Evolutionary conservation across 2,329 filamentous ascomycete species (phyloP), one percentile per base, ranked within the genome.

Genomic region (Sarocladiaceae sp.): DNA sequence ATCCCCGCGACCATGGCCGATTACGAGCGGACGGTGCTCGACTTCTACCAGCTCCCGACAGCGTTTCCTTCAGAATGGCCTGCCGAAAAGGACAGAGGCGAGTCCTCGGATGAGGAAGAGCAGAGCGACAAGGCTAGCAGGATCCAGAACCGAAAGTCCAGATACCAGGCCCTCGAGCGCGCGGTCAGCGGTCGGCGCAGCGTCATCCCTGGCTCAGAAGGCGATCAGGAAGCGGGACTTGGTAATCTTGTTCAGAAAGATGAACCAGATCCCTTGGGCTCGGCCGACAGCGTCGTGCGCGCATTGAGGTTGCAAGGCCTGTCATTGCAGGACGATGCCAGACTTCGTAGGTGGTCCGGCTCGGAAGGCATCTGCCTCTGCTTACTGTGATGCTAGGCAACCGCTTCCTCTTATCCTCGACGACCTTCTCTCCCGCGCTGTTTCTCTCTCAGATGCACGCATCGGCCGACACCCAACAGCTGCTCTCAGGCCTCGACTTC

Each of bases 391-490:
- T 12, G 27, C 4, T 32, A 85, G 84, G 86, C 47, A 96, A 95
- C 60, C 87, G 89, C 51, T 98, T 97, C 65, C 78, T 98, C 45
- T 78, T 98, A 18, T 96, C 90, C 10, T 97, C 91, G 13, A 97
- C 91, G 11, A 90, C 87, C 42, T 98, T 98, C 68, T 95, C 89
- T 1, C 93, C 93, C 2, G 81, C 87, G 3, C 71, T 95, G 6
- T 98, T 96, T 63, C 76, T 98, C 11, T 93, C 91, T 0, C 88
- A 96, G 62, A 85, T 94, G 51, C 94, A 98, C 63, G 82, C 86
- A 48, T 78, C 82, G 39, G 91, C 86, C 45, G 89, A 91, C 45
- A 95, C 90, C 1, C 78, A 88, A 53, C 80, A 82, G 35, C 72
- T 98, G 1, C 72, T 95, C 11, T 73, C 79, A 40, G 94, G 93